These are phyloP conservation scores for Arachis stenosperma DNA, from an alignment of 306 rosid species.

Conservation along the genomic window DNA sequence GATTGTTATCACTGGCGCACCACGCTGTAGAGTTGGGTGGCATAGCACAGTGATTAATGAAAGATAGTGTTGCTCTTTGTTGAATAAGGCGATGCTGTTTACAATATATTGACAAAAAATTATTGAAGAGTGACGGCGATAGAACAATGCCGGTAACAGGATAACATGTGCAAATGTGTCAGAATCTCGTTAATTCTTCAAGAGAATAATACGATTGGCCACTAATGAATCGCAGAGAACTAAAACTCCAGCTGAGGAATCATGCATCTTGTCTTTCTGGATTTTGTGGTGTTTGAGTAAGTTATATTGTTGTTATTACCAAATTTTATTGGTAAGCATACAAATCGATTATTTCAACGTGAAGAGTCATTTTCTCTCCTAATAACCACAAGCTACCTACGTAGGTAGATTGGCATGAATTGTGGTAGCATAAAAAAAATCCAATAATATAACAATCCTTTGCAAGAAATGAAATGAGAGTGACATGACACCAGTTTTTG, in stretches of 20 bases:
- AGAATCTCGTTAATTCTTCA: background rate
- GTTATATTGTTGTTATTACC: too few relatives aligned
- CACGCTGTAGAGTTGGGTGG: background rate
- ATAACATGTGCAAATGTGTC: background rate
- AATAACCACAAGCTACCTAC: background rate
- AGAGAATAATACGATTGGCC: background rate
- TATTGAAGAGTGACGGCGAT: background rate
- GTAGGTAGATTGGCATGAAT: background rate
- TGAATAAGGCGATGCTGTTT: background rate
- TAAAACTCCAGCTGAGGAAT: too few relatives aligned
- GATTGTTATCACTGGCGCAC: too few relatives aligned
- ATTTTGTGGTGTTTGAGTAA: background rate
- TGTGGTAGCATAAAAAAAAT: background rate
- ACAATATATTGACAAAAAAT: background rate
- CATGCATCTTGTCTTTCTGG: too few relatives aligned
- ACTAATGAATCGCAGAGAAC: background rate
- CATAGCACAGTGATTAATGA: background rate
- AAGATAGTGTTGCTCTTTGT: background rate
- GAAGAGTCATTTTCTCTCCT: background rate
- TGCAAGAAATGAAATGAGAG: background rate
- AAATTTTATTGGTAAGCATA: too few relatives aligned
- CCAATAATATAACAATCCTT: background rate
- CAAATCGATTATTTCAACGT: background rate
- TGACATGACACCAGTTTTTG: conserved; percentile 17
- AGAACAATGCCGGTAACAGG: background rate